Base-by-base conservation (phyloP, 345 rosid genomes). In the Microthlaspi erraticum region DNA sequence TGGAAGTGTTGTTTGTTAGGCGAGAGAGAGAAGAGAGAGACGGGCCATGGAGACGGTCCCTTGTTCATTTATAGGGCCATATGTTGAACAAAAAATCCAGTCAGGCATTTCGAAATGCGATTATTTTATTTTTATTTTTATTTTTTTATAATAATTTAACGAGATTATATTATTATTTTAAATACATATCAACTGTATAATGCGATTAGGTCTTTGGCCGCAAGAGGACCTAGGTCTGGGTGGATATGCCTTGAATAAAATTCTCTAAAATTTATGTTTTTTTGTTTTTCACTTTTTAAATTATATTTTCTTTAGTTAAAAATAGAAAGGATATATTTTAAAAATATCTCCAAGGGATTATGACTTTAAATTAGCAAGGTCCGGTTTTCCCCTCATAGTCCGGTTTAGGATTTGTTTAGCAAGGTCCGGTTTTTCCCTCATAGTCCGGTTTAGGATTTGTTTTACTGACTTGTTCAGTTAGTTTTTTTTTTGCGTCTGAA, bases 11-110 rank as follows among this genome's bases (percentile, higher is more conserved):
- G 77, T 59, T 53, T 64, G 77, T 59, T 48, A 13, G 61, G 59
- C 51, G 54, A 73, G 51, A 18, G 36, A 46, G 26, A 23, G 26
- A 23, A 23, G 26, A n/a, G 18, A 66, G 73, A 66, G 66, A 38
- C 16, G 48, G 42, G 61, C 38, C 38, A 51, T 1, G 39, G 41
- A 67, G 67, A n/a, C 16, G 51, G 78, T 74, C 73, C 42, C 13
- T 74, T 67, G 32, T 74, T 50, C 33, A 9, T 66, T 64, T 74
- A 73, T 73, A 56, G 77, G 66, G 66, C 53, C 58, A 45, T 20
- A 0, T 31, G n/a, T n/a, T n/a, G 32, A 42, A 55, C 14, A 43
- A 53, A 54, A 66, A 2, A 33, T 39, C 18, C 33, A 43, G 3
- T 44, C 10, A 46, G 0, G 18, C 20, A n/a, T 36, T 58, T 20